These are phyloP conservation scores for Aspergillus sp. DNA, from an alignment of 2,329 filamentous ascomycete genomes.

Conservation along the genomic window DNA sequence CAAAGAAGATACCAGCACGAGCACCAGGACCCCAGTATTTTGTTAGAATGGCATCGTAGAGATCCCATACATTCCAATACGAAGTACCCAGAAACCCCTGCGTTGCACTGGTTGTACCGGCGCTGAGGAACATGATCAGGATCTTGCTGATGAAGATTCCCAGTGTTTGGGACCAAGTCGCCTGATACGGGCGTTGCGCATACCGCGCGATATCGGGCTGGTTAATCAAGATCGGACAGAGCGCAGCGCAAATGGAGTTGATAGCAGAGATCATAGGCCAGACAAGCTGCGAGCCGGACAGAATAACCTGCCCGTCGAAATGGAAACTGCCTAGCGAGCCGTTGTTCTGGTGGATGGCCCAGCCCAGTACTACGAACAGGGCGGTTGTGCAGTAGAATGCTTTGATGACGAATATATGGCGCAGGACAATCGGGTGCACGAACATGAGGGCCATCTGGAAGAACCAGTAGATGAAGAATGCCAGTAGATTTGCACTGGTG, in stretches of 20 bases:
- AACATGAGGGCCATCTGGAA: not conserved
- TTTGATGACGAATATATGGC: too few relatives aligned
- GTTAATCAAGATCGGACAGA: not conserved
- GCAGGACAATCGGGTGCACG: not conserved
- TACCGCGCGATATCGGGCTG: constrained; percentile 9
- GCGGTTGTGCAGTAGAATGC: not conserved
- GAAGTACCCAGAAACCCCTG: constrained; percentile 1
- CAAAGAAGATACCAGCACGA: constrained; percentile 3
- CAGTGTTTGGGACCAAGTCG: not conserved
- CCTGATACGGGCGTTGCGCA: not conserved
- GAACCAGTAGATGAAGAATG: constrained; percentile 5
- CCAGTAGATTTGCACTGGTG: not conserved
- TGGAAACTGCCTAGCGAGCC: not conserved
- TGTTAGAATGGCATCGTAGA: constrained; percentile 4
- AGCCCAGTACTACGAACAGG: constrained; percentile 3
- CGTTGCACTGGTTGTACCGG: not conserved
- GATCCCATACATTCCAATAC: constrained; percentile 13
- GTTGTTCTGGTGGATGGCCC: not conserved
- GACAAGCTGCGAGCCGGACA: not conserved
- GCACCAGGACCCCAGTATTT: constrained; percentile 3
- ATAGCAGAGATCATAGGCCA: constrained; percentile 6
- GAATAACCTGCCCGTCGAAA: not conserved
- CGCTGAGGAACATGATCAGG: not conserved
- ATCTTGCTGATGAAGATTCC: constrained; percentile 1
- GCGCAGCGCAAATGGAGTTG: not conserved